These are phyloP conservation scores for Rhizophagus sp. DNA, from an alignment of 192 early-diverging fungal genomes.

Conservation along the genomic window DNA sequence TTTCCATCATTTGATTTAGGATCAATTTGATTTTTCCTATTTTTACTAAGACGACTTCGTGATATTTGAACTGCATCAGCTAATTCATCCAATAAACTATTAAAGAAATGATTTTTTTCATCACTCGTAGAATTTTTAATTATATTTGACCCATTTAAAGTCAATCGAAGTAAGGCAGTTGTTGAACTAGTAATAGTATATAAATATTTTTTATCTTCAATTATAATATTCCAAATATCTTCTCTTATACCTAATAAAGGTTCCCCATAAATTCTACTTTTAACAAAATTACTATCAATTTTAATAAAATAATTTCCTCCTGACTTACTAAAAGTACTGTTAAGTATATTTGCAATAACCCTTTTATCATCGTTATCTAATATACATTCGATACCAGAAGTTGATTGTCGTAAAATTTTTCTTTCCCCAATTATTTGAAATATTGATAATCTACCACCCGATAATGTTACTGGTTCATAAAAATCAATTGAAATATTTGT, in stretches of 20 bases:
- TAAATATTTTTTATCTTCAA: neutral
- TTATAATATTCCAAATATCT: neutral
- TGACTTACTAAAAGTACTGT: neutral
- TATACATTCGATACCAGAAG: neutral
- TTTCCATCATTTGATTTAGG: no score
- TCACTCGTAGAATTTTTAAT: no score
- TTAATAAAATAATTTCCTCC: neutral
- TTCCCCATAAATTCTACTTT: neutral
- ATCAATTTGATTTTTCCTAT: neutral
- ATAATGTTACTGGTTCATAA: no score
- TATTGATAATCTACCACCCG: no score
- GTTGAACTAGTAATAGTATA: neutral
- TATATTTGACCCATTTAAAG: neutral
- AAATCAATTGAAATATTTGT: no score
- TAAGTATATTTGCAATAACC: neutral
- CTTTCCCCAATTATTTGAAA: no score
- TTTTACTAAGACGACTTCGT: neutral
- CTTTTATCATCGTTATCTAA: neutral
- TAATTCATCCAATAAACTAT: neutral
- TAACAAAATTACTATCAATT: constrained; percentile 8
- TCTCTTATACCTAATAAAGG: neutral
- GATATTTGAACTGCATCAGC: neutral
- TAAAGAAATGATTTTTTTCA: neutral
- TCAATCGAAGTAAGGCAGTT: neutral
- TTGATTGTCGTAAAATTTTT: neutral